Evolutionary conservation across 805 yeast species (phyloP).

Genomic region (Yamadazyma nakazawae): DNA sequence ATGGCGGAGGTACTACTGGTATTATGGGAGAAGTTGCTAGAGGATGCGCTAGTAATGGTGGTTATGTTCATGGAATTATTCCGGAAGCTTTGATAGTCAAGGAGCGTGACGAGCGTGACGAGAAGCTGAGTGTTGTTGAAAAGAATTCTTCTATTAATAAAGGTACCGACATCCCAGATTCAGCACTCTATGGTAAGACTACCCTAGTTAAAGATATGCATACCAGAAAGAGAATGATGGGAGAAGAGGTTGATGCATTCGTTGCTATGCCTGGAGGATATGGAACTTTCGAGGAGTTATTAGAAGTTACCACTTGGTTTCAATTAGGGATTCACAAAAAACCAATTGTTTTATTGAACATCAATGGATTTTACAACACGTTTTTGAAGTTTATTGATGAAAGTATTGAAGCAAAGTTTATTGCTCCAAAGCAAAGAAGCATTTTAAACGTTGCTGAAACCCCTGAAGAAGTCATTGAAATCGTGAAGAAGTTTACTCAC

Average conservation of each 20-base stretch:
- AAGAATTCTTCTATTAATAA: conserved; percentile 57
- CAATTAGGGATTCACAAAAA: conserved; percentile 83
- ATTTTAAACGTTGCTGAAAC: conserved; percentile 68
- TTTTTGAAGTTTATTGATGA: conserved; percentile 58
- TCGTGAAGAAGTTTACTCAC: conserved; percentile 55
- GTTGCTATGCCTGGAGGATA: conserved; percentile 91
- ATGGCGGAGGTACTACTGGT: conserved; percentile 90
- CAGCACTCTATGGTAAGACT: conserved; percentile 65
- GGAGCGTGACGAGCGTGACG: conserved; percentile 54
- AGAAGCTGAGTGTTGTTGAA: conserved; percentile 41
- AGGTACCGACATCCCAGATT: conserved; percentile 67
- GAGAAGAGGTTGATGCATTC: conserved; percentile 79
- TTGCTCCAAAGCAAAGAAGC: conserved; percentile 60
- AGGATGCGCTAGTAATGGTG: conserved; percentile 54
- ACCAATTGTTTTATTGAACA: conserved; percentile 76
- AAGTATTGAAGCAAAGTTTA: conserved; percentile 64
- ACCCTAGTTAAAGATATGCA: conserved; percentile 87
- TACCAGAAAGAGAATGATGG: conserved; percentile 84
- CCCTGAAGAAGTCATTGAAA: conserved; percentile 62
- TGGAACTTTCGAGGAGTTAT: conserved; percentile 84
- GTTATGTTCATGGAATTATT: conserved; percentile 79
- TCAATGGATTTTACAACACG: conserved; percentile 76
- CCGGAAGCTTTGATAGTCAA: conserved; percentile 78
- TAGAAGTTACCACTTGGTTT: conserved; percentile 89
- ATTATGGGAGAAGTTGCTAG: conserved; percentile 76